Conservation (phyloP, 257 asterid species). For the Lithospermum erythrorhizon region DNA sequence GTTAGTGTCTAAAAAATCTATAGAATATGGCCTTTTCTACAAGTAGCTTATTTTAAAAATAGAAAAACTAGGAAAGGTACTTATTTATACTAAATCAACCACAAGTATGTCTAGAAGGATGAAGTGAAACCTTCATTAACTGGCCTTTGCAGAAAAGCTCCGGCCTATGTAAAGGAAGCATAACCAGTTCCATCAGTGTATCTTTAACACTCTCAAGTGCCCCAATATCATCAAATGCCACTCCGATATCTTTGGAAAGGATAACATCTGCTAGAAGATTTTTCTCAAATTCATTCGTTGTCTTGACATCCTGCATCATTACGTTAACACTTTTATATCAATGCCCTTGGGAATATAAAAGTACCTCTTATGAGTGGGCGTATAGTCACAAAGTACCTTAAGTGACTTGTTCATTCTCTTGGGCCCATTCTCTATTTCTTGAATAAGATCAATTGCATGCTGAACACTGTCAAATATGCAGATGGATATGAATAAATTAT, state of each 20-base stretch:
- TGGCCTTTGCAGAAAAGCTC: conserved; percentile 91
- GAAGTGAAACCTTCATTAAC: conserved; percentile 50
- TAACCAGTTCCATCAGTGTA: conserved; percentile 80
- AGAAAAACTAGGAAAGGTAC: no score
- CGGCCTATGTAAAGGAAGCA: conserved; percentile 88
- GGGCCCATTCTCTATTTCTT: conserved; percentile 51
- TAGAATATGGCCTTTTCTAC: not conserved
- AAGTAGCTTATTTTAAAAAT: no score
- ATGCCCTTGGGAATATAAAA: not conserved
- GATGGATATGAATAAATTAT: not conserved
- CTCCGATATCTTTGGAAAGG: conserved; percentile 74
- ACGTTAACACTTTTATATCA: conserved; percentile 3
- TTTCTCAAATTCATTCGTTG: conserved; percentile 85
- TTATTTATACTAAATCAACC: no score
- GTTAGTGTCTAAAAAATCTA: not conserved
- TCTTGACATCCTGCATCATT: conserved; percentile 58
- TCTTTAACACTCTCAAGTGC: conserved; percentile 87
- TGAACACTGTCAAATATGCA: conserved; percentile 46
- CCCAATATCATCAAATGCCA: conserved; percentile 90
- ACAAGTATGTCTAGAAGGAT: not conserved
- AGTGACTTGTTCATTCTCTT: conserved; percentile 73
- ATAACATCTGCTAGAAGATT: conserved; percentile 73
- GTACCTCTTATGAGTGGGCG: no score
- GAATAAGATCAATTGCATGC: conserved; percentile 53
- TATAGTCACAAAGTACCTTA: conserved; percentile 36